Evolutionary conservation across 2,329 filamentous ascomycete species (phyloP).

Genomic region (Hypoxylon sp.): DNA sequence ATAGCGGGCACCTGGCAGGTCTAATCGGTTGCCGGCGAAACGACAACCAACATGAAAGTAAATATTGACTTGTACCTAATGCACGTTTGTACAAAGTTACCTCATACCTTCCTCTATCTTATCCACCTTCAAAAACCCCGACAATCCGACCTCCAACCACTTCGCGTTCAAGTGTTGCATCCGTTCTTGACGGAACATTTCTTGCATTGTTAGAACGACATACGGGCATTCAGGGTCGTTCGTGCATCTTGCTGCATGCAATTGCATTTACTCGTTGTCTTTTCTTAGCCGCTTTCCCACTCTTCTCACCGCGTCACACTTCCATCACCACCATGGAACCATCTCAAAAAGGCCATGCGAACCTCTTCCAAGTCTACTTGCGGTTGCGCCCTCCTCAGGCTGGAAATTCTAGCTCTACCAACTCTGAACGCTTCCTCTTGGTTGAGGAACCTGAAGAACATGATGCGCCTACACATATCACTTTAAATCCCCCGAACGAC

Average conservation of each 20-base stretch:
- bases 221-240: conserved; percentile 18
- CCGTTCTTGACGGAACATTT: conserved; percentile 39
- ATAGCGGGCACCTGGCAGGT: not conserved
- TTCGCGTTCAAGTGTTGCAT: conserved; percentile 31
- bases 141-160: conserved; percentile 36
- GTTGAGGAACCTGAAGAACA: conserved; percentile 73
- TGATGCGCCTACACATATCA: conserved; percentile 76
- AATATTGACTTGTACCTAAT: conserved; percentile 38
- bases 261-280: conserved; percentile 30
- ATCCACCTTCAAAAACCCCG: conserved; percentile 23
- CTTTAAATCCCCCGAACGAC: conserved; percentile 84
- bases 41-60: conserved; percentile 38
- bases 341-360: conserved; percentile 62
- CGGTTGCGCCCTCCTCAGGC: conserved; percentile 79
- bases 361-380: conserved; percentile 92
- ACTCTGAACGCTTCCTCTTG: conserved; percentile 79
- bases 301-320: conserved; percentile 10
- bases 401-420: conserved; percentile 60
- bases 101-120: conserved; percentile 1
- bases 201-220: conserved; percentile 39
- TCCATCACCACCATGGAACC: conserved; percentile 57
- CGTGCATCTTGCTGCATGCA: conserved; percentile 38
- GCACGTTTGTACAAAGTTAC: conserved; percentile 10
- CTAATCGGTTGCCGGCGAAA: conserved; percentile 40
- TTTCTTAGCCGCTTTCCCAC: conserved; percentile 26